Percentiles rank a stretch among this genome's conserved stretches.
These are phyloP conservation scores for Pseudopediastrum boryanum DNA, from an alignment of 139 green algal species.

Conservation along the genomic window DNA sequence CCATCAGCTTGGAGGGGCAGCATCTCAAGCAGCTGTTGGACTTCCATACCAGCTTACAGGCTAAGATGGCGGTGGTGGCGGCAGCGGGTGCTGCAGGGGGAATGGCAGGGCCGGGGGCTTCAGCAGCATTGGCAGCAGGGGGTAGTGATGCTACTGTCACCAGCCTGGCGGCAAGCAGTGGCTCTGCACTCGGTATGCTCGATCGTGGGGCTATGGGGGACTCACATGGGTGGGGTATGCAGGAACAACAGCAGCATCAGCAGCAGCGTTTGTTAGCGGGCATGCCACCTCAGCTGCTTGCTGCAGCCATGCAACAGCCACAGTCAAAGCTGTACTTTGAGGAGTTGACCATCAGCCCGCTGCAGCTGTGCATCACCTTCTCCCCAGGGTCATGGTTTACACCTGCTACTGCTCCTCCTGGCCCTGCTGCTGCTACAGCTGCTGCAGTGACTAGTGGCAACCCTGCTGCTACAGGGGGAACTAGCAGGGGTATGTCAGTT, in stretches of 20 bases:
- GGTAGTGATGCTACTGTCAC: background rate
- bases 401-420: constrained; percentile 13
- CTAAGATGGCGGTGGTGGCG: too few relatives aligned
- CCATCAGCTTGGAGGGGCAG: constrained; percentile 70
- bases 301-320: background rate
- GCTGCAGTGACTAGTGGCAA: constrained; percentile 35
- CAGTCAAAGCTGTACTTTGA: constrained; percentile 21
- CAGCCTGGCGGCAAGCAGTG: too few relatives aligned
- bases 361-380: constrained; percentile 69
- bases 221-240: too few relatives aligned
- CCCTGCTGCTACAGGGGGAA: too few relatives aligned
- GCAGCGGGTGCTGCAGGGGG: constrained; percentile 19
- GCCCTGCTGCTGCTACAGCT: constrained; percentile 12
- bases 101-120: background rate
- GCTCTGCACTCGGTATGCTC: too few relatives aligned
- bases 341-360: constrained; percentile 49
- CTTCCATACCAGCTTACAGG: constrained; percentile 20
- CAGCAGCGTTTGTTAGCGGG: background rate
- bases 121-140: background rate
- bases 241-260: background rate
- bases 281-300: background rate
- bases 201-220: too few relatives aligned
- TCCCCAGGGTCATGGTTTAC: constrained; percentile 50
- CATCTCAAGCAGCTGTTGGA: constrained; percentile 53
- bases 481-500: too few relatives aligned